phyloP scores from a whole-genome alignment of 2,329 filamentous ascomycete species.

The Aspergillus caelatus region DNA sequence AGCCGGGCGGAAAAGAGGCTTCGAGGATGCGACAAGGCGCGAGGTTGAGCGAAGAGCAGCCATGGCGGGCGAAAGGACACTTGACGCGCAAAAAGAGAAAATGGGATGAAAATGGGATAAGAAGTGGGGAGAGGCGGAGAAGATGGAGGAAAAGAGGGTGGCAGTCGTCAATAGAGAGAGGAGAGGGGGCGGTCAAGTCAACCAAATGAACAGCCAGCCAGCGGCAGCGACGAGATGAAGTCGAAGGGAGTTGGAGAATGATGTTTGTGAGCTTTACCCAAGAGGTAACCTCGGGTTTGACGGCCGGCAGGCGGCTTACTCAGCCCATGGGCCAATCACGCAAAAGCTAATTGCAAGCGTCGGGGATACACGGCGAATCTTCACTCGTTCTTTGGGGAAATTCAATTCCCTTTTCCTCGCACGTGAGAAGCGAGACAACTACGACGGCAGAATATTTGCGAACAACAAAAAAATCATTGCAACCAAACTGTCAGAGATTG shows the following conservation, averaged over 20 bases:
- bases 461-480: neutral
- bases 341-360: conserved; percentile 39
- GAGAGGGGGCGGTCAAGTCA: conserved; percentile 6
- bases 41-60: conserved; percentile 53
- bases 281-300: conserved; percentile 41
- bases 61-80: conserved; percentile 38
- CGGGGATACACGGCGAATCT: conserved; percentile 39
- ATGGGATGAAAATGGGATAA: conserved; percentile 2
- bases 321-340: conserved; percentile 35
- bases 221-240: conserved; percentile 25
- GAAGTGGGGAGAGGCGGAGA: conserved; percentile 10
- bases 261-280: conserved; percentile 27
- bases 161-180: conserved; percentile 16
- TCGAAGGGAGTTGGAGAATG: conserved; percentile 26
- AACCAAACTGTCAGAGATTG: neutral
- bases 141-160: conserved; percentile 3
- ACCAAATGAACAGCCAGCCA: conserved; percentile 20
- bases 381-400: neutral
- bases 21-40: conserved; percentile 47
- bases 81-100: conserved; percentile 14
- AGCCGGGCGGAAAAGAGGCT: conserved; percentile 46
- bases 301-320: conserved; percentile 36
- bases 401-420: neutral
- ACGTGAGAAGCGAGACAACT: neutral
- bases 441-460: neutral